These are phyloP conservation scores for Astragalus membranaceus DNA, from an alignment of 306 rosid genomes.

Conservation along the genomic window DNA sequence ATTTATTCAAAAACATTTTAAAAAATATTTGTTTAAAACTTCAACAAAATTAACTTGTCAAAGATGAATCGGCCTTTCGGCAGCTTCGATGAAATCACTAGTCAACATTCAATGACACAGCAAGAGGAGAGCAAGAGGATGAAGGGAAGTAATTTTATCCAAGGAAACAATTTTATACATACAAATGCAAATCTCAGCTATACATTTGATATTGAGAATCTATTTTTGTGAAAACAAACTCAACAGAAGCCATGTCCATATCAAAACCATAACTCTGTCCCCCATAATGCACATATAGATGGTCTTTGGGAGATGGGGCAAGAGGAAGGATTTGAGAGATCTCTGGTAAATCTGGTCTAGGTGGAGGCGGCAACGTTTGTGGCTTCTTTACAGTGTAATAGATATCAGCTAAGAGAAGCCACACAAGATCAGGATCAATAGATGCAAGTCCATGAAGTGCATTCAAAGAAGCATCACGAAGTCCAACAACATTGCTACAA, in stretches of 20 bases:
- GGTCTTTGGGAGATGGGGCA: constrained; percentile 45
- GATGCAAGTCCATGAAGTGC: constrained; percentile 80
- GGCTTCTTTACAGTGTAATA: constrained; percentile 52
- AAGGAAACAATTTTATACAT: not conserved
- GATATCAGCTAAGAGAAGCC: constrained; percentile 91
- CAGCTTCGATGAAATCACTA: too few relatives aligned
- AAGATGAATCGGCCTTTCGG: too few relatives aligned
- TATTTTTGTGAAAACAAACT: constrained; percentile 50
- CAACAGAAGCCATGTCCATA: constrained; percentile 52
- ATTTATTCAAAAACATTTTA: too few relatives aligned
- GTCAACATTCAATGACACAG: too few relatives aligned
- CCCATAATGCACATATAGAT: constrained; percentile 72
- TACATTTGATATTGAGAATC: constrained; percentile 35
- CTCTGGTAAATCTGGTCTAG: constrained; percentile 45
- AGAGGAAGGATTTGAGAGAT: constrained; percentile 54
- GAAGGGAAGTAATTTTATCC: not conserved
- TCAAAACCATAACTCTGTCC: constrained; percentile 78
- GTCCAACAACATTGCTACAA: constrained; percentile 74
- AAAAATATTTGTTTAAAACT: too few relatives aligned
- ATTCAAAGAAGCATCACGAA: constrained; percentile 62
- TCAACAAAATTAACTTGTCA: too few relatives aligned
- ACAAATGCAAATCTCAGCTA: constrained; percentile 8
- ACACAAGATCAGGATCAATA: constrained; percentile 80
- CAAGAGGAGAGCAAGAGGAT: too few relatives aligned
- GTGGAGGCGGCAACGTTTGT: constrained; percentile 42